Base-by-base conservation (phyloP, 768 basidiomycete species). In the Suillus hirtellus region DNA sequence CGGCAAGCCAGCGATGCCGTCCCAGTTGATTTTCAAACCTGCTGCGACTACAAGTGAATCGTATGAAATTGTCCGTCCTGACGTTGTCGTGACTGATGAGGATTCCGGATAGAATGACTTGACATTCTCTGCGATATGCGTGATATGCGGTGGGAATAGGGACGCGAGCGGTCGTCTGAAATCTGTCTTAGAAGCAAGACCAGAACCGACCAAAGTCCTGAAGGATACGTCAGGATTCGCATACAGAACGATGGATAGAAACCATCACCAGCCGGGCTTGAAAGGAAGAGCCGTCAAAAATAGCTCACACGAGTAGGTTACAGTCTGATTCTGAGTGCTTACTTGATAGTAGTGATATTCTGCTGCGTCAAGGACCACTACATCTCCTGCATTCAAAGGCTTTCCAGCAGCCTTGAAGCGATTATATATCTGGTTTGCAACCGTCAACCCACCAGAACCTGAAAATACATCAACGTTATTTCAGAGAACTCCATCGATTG, bases 151-250 rank as follows among this genome's bases (percentile, higher is more conserved):
- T 1, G 96, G 92, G 61, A 99, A 85, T 49, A 98, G 81, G 2
- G 86, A 83, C 19, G 78, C 72, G 55, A 97, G 80, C 9, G 85
- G 84, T 44, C 84, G 83, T 60, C 86, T 84, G 69, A 90, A 90
- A 4, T 86, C 83, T 17, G 81, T 75, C 75, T 96, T 96, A 47
- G 81, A 70, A 56, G 83, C 80, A 60, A 99, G 82, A 35, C 96
- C 96, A n/a, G 93, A 80, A 14, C 94, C 96, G 44, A 95, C 95
- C 49, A 97, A 85, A 1, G 95, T 96, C 95, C 93, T 93, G 63
- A 3, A 56, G 46, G 12, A 52, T 53, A 24, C 35, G 34, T 37
- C 27, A 58, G 9, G 24, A 19, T 27, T 42, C 56, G 11, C 19
- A 40, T 58, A 49, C 42, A 27, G 42, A 37, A 14, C 56, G 19